Conservation (phyloP, 305 asterid genomes). For the Vinca major region DNA sequence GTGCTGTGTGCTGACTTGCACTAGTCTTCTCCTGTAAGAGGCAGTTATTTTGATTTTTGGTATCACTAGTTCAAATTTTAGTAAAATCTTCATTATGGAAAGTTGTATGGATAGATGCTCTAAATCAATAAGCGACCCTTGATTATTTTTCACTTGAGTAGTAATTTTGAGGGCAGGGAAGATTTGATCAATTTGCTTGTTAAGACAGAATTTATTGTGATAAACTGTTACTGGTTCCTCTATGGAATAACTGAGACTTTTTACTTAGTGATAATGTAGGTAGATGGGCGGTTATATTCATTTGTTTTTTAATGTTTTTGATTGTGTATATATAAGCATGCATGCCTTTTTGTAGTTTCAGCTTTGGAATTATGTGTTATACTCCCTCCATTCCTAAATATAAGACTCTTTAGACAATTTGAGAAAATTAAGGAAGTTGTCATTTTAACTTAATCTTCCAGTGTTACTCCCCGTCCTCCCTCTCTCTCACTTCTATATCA, state of each 20-base stretch:
- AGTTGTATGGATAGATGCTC: not conserved
- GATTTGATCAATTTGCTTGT: not conserved
- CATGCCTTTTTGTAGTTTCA: not conserved
- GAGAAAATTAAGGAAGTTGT: too few species aligned
- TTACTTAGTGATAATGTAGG: too few species aligned
- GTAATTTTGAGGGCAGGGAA: not conserved
- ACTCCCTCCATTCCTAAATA: too few species aligned
- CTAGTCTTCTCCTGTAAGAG: not conserved
- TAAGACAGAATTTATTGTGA: not conserved
- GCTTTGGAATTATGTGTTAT: not conserved
- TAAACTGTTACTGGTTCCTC: not conserved
- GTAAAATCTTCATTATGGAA: not conserved
- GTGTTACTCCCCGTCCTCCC: too few species aligned
- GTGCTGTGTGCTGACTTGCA: too few species aligned
- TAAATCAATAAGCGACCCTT: not conserved
- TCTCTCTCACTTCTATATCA: too few species aligned
- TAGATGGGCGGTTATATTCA: not conserved
- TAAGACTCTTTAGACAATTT: too few species aligned
- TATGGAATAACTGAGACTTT: too few species aligned
- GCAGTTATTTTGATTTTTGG: not conserved
- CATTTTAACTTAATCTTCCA: too few species aligned
- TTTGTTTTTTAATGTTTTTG: not conserved
- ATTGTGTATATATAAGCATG: not conserved
- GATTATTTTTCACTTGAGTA: too few species aligned
- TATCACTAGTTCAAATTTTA: not conserved